Percentiles rank a stretch among this genome's conserved stretches.
Evolutionary conservation across 768 basidiomycete genomes (phyloP).

Genomic region (Leccinum uliginosum): DNA sequence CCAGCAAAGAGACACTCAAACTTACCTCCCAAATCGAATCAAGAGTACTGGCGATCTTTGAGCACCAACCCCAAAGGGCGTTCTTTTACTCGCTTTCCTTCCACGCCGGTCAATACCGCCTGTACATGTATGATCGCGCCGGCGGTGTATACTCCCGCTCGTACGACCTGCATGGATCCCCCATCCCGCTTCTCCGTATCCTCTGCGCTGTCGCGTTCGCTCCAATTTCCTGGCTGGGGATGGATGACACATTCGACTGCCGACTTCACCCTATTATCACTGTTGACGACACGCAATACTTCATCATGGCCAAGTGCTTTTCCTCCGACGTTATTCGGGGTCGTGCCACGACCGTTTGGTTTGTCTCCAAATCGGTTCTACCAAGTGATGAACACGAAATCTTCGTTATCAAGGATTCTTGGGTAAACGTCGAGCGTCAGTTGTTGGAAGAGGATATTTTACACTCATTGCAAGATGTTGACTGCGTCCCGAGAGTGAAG

Average conservation of each 20-base stretch:
- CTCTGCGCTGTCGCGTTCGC: neutral
- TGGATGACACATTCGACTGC: neutral
- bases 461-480: neutral
- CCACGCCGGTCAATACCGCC: neutral
- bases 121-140: conserved; percentile 1
- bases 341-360: neutral
- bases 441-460: neutral
- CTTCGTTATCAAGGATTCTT: neutral
- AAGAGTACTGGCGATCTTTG: neutral
- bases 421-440: neutral
- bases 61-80: neutral
- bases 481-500: neutral
- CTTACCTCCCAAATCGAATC: neutral
- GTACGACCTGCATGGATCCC: neutral
- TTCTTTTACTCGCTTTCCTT: neutral
- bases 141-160: neutral
- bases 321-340: neutral
- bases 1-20: neutral
- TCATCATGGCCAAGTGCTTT: neutral
- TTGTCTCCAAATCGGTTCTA: neutral
- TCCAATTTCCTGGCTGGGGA: neutral
- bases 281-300: neutral
- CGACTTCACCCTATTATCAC: neutral
- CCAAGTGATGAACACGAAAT: neutral
- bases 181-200: neutral